Percentiles rank a stretch among this genome's conserved stretches.
phyloP scores from a whole-genome alignment of 306 rosid species.

The Medicago lupulina region DNA sequence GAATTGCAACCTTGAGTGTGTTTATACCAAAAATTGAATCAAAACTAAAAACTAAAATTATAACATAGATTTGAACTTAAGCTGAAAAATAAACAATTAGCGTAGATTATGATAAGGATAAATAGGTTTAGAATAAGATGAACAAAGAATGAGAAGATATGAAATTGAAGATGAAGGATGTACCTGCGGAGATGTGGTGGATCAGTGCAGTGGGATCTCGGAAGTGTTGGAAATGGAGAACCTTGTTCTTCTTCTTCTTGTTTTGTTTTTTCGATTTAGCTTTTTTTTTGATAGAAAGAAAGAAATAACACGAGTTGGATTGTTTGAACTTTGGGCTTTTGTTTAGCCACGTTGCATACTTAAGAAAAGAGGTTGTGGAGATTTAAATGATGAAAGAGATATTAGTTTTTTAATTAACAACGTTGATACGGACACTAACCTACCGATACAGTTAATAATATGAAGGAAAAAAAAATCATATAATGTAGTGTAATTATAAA shows the following conservation, averaged over 20 bases:
- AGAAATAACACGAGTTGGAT: background rate
- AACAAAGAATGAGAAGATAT: background rate
- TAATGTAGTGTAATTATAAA: no score
- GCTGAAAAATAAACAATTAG: background rate
- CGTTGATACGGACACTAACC: no score
- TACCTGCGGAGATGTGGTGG: slow-evolving; percentile 6
- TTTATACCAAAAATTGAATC: slow-evolving; percentile 24
- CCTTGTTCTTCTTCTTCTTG: background rate
- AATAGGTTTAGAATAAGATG: background rate
- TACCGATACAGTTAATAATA: no score
- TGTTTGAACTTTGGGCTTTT: slow-evolving; percentile 22
- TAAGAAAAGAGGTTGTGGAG: background rate
- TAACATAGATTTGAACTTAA: slow-evolving; percentile 21
- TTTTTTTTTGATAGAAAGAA: background rate
- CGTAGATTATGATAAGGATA: background rate
- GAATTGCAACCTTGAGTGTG: background rate
- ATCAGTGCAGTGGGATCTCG: no score
- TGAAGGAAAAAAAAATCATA: no score
- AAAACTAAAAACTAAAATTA: background rate
- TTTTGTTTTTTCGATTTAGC: background rate
- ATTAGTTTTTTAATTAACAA: no score
- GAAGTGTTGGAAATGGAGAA: no score
- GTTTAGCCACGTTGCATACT: slow-evolving; percentile 37
- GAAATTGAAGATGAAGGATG: background rate
- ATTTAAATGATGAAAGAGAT: no score